Conservation (phyloP, 345 rosid genomes). For the Erucastrum elatum region DNA sequence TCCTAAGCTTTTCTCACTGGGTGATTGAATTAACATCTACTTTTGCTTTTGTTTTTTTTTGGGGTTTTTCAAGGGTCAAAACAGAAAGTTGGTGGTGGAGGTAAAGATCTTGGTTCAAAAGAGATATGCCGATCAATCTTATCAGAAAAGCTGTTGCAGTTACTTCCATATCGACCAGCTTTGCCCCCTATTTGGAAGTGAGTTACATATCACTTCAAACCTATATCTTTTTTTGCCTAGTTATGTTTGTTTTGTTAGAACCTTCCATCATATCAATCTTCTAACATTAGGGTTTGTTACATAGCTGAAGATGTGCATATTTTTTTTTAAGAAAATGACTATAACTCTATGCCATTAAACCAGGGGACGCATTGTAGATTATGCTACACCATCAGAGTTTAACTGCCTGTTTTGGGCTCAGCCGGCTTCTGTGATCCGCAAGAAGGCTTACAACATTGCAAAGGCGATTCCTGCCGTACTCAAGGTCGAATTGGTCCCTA, state of each 20-base stretch:
- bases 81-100: constrained; percentile 30
- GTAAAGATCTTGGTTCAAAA: constrained; percentile 23
- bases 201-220: constrained; percentile 16
- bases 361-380: constrained; percentile 56
- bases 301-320: constrained; percentile 16
- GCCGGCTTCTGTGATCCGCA: constrained; percentile 44
- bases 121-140: constrained; percentile 34
- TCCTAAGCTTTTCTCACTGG: constrained; percentile 21
- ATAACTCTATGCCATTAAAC: constrained; percentile 18
- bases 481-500: constrained; percentile 50
- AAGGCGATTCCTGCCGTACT: constrained; percentile 48
- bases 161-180: constrained; percentile 52
- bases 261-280: constrained; percentile 10
- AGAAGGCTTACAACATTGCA: constrained; percentile 49
- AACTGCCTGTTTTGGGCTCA: constrained; percentile 53
- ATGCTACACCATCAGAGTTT: constrained; percentile 35
- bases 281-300: constrained; percentile 5
- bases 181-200: constrained; percentile 52
- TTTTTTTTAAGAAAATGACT: background rate
- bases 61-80: constrained; percentile 39
- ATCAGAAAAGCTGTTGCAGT: constrained; percentile 31
- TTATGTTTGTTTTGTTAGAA: background rate
- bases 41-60: background rate
- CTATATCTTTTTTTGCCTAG: constrained; percentile 9
- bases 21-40: background rate